Percentiles rank a stretch among this genome's conserved stretches.
Evolutionary conservation across 2,329 filamentous ascomycete genomes (phyloP).

Genomic region (Penicillium sp.): DNA sequence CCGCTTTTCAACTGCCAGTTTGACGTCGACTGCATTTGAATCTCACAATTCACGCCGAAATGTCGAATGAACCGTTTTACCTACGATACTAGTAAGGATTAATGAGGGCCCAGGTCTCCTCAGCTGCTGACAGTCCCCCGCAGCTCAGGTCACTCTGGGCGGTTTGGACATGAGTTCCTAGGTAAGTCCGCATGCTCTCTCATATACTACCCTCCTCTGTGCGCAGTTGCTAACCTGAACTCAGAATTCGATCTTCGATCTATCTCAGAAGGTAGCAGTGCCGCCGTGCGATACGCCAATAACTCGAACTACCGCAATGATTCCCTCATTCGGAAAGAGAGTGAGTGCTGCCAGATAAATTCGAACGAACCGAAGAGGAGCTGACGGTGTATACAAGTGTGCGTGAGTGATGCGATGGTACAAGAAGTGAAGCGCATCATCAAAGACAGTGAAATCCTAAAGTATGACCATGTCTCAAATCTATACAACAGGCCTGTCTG

Average conservation of each 20-base stretch:
- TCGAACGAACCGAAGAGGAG: neutral
- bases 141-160: constrained; percentile 95
- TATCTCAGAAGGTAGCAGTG: constrained; percentile 88
- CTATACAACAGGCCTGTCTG: constrained; percentile 15
- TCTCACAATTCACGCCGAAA: constrained; percentile 37
- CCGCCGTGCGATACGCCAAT: constrained; percentile 94
- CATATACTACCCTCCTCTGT: constrained; percentile 8
- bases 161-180: constrained; percentile 97
- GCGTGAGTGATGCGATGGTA: constrained; percentile 85
- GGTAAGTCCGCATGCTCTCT: constrained; percentile 56
- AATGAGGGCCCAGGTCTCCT: constrained; percentile 35
- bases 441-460: constrained; percentile 95
- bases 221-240: constrained; percentile 20
- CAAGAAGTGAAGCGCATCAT: constrained; percentile 97
- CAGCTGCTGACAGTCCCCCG: constrained; percentile 42
- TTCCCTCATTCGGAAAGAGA: constrained; percentile 98
- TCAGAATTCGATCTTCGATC: constrained; percentile 95
- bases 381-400: constrained; percentile 65
- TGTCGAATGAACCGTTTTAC: constrained; percentile 84
- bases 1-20: constrained; percentile 22
- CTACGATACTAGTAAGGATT: constrained; percentile 87
- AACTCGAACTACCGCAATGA: constrained; percentile 99
- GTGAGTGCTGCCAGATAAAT: constrained; percentile 56
- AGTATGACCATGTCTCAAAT: constrained; percentile 58
- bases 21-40: constrained; percentile 5